phyloP scores from a whole-genome alignment of 2,329 filamentous ascomycete species.

The Ophiocordyceps sinensis region DNA sequence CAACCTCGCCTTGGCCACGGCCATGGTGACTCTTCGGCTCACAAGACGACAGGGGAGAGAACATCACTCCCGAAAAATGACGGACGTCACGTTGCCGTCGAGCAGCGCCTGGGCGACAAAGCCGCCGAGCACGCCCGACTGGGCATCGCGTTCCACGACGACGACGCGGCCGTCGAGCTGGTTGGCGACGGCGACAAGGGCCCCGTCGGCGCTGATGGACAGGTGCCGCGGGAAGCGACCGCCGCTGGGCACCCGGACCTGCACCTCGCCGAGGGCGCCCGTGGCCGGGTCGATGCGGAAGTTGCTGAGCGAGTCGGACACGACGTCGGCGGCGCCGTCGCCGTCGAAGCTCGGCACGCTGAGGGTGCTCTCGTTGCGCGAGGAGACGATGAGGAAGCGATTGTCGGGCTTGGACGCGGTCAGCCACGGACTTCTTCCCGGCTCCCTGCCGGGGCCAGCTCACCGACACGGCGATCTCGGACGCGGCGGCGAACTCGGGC shows the following conservation, averaged over 20 bases:
- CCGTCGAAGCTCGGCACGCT: conserved; percentile 28
- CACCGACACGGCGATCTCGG: conserved; percentile 45
- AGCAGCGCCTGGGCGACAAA: conserved; percentile 22
- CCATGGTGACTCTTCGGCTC: no score
- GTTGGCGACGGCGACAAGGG: conserved; percentile 49
- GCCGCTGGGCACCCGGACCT: conserved; percentile 42
- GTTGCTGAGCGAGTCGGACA: conserved; percentile 50
- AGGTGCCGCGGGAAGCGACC: conserved; percentile 55
- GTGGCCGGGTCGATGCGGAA: conserved; percentile 39
- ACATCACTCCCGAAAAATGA: conserved; percentile 29
- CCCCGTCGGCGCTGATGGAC: conserved; percentile 48
- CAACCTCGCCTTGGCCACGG: no score
- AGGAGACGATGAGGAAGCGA: conserved; percentile 52
- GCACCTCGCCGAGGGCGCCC: conserved; percentile 40
- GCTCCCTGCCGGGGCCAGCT: conserved; percentile 11
- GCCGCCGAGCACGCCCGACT: conserved; percentile 39
- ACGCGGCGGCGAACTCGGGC: conserved; percentile 28
- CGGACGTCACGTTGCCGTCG: conserved; percentile 19
- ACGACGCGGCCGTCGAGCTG: conserved; percentile 47
- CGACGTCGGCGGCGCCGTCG: conserved; percentile 19
- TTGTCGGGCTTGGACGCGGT: conserved; percentile 34
- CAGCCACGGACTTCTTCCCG: no score
- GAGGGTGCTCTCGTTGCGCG: conserved; percentile 47
- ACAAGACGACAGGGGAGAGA: no score
- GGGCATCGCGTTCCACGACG: conserved; percentile 43